Evolutionary conservation across 2,329 filamentous ascomycete genomes (phyloP), one percentile per base, ranked within the genome.

Genomic region (Aspergillus sp.): DNA sequence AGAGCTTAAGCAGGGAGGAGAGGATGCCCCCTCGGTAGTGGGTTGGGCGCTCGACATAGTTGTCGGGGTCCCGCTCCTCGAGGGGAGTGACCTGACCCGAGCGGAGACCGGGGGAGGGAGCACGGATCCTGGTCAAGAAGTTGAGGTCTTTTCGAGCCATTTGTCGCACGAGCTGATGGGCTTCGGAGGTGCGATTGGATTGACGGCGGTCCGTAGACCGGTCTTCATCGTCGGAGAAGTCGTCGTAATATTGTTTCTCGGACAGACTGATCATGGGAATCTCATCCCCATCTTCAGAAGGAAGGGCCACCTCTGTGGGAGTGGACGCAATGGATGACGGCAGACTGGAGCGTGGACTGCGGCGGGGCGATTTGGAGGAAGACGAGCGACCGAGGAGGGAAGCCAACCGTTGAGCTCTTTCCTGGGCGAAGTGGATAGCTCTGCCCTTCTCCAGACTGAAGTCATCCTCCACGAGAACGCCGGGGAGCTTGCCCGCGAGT

Each of bases 1-100:
- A 84, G 7, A 90, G 73, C 62, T 83, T 87, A 39, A 93, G 70
- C 0, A 94, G 70, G 0, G 82, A 84, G 2, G 83, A 82, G 1
- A 94, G 70, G 37, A 91, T 79, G 28, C 88, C 86, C 28, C 83
- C 84, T 39, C 83, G 80, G 61, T 88, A 90, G 49, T 83, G 78
- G 19, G 74, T 68, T 5, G 86, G 86, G 34, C 75, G 74, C 36
- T 83, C 81, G 12, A 87, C 78, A 57, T 87, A 88, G 44, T 79
- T 76, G 35, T 79, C 76, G 19, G 77, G 72, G 35, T 79, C 72
- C 32, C 61, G 55, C 34, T 69, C 67, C 39, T 64, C 64, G 8
- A 60, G 47, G 5, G 60, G 60, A 12, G 62, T 66, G 27, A 48
- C 51, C 37, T 62, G 60, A 26, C 61, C 62, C n/a, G 66, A 65